Evolutionary conservation across 139 green algal species (phyloP), one percentile per base, ranked within the genome.

Genomic region (Chlorella sp.): DNA sequence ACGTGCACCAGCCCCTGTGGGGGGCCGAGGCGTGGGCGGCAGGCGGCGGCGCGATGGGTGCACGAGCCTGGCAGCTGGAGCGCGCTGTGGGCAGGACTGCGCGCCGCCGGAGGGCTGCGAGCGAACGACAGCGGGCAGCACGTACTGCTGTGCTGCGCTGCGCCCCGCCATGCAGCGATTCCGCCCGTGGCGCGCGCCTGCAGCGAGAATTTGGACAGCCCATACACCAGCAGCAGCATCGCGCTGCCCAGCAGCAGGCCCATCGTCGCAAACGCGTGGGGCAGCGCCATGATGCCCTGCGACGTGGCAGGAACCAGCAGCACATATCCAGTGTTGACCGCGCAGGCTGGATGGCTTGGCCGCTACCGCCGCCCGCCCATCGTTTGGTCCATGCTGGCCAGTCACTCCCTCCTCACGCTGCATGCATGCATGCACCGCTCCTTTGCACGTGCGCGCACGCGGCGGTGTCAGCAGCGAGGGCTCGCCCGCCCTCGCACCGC

Each of bases 271-370:
- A 85, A 85, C 0, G 76, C 77, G 21, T 40, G 42, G 11, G 79
- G 79, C 21, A 84, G 79, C 51, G 79, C 79, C 72, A 84, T 78
- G 66, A 84, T 84, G 41, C 79, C 79, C 6, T 35, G 21, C 14
- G 43, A 12, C 11, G 25, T 40, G 17, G 63, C 63, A 55, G 63
- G 43, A 5, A 61, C 27, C 27, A 61, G 53, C 27, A n/a, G 53
- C 27, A 61, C 27, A 61, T n/a, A 61, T 27, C 27, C 27, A n/a
- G 27, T 61, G 27, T 61, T n/a, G n/a, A n/a, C n/a, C n/a, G n/a
- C n/a, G n/a, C n/a, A n/a, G n/a, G n/a, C n/a, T n/a, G n/a, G n/a
- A n/a, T n/a, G n/a, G n/a, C n/a, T n/a, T n/a, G n/a, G n/a, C n/a
- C n/a, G n/a, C n/a, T n/a, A n/a, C n/a, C n/a, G n/a, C n/a, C n/a